Conservation (phyloP, 176 grass and related monocot species). For the Avena eriantha region DNA sequence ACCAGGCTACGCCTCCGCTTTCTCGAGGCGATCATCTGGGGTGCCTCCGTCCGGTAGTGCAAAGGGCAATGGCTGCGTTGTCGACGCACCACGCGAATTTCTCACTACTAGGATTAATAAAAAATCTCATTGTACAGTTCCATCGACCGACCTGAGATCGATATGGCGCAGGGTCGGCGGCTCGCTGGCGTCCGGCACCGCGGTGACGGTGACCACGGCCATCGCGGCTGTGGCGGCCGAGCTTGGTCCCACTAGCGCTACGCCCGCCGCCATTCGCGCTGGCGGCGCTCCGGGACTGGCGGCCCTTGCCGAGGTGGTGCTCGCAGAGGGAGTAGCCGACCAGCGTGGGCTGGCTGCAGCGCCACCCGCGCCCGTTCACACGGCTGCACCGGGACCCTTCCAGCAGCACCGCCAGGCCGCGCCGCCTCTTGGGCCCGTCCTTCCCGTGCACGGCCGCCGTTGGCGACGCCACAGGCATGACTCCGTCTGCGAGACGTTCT, state of each 20-base stretch:
- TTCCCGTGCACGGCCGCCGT: not conserved
- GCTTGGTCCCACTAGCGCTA: constrained; percentile 15
- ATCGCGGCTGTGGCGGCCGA: constrained; percentile 25
- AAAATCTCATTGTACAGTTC: too few species aligned
- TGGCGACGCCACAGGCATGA: not conserved
- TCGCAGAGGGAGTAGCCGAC: constrained; percentile 91
- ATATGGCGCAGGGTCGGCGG: not conserved
- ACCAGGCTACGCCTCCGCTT: constrained; percentile 22
- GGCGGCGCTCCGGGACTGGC: constrained; percentile 43
- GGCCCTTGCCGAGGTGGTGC: constrained; percentile 91
- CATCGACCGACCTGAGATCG: not conserved
- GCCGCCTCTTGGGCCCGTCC: constrained; percentile 43
- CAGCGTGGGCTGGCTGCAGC: constrained; percentile 80
- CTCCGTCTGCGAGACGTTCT: not conserved
- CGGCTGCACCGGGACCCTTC: constrained; percentile 93
- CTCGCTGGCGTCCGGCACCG: too few species aligned
- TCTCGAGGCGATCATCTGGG: constrained; percentile 50
- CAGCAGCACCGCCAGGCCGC: constrained; percentile 50
- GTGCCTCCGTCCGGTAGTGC: too few species aligned
- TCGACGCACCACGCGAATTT: too few species aligned
- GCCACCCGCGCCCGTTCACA: constrained; percentile 89
- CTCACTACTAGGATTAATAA: too few species aligned
- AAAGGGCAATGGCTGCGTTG: too few species aligned
- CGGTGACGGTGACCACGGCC: not conserved
- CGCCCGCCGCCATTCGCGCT: not conserved